phyloP scores from a whole-genome alignment of 345 rosid genomes.

The Populus simonii region DNA sequence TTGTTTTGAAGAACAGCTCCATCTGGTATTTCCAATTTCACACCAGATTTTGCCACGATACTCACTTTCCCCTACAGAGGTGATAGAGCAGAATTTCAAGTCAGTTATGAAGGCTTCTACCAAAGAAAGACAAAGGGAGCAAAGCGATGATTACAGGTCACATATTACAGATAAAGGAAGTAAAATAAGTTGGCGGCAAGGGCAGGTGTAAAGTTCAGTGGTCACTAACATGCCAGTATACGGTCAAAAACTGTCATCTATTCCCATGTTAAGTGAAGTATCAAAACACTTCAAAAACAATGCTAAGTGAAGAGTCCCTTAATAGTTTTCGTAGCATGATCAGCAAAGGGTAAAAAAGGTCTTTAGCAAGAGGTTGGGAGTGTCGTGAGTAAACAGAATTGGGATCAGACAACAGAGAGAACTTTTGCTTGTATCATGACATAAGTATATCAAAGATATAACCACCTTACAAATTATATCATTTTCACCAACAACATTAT shows the following conservation, averaged over 20 bases:
- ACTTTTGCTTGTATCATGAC: neutral
- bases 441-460: too few species aligned
- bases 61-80: slow-evolving; percentile 67
- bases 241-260: neutral
- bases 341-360: neutral
- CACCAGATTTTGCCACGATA: slow-evolving; percentile 65
- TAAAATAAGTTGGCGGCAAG: neutral
- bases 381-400: neutral
- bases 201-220: neutral
- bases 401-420: neutral
- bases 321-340: neutral
- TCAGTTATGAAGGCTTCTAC: neutral
- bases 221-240: neutral
- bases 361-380: neutral
- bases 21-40: slow-evolving; percentile 71
- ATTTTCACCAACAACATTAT: neutral
- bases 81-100: neutral
- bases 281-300: neutral
- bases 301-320: neutral
- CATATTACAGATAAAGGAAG: neutral
- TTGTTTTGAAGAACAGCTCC: slow-evolving; percentile 70
- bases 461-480: neutral
- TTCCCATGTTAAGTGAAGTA: neutral
- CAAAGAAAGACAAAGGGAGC: neutral
- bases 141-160: neutral